These are phyloP conservation scores for Hanseniaspora thailandica DNA, from an alignment of 805 yeast species.

Conservation along the genomic window DNA sequence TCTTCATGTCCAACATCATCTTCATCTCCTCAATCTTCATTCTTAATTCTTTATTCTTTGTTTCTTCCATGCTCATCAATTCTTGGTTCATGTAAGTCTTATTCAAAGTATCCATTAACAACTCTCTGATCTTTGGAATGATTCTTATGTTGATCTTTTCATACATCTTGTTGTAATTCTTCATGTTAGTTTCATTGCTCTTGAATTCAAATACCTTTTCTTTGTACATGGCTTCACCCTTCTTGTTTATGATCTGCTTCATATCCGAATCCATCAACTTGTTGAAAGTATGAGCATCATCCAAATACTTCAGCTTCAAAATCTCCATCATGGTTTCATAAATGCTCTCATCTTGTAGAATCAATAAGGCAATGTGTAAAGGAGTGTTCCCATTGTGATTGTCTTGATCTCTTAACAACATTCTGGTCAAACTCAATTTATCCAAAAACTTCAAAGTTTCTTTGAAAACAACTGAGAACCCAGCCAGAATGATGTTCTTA, in stretches of 20 bases:
- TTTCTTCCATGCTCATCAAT: conserved; percentile 21
- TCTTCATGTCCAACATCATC: conserved; percentile 2
- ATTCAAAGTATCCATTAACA: conserved; percentile 35
- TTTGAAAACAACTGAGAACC: neutral
- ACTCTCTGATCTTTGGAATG: conserved; percentile 39
- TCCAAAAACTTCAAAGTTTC: neutral
- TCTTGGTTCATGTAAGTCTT: conserved; percentile 20
- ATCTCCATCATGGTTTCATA: conserved; percentile 27
- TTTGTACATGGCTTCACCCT: neutral
- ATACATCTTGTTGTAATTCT: conserved; percentile 49
- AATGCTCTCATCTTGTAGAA: conserved; percentile 15
- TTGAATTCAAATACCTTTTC: neutral
- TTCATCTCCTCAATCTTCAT: conserved; percentile 3
- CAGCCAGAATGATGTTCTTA: neutral
- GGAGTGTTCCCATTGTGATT: neutral
- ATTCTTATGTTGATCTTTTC: conserved; percentile 43
- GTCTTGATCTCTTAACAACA: neutral
- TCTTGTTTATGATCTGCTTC: neutral
- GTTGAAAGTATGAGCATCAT: conserved; percentile 60
- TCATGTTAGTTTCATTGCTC: neutral
- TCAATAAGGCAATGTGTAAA: neutral
- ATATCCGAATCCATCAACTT: neutral
- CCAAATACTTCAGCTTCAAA: conserved; percentile 54
- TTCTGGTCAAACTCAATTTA: neutral
- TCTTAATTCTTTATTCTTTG: neutral